A percentile compares a stretch with the other conserved stretches of the same genome.
These are phyloP conservation scores for Pichia inconspicua DNA, from an alignment of 1,139 yeast genomes.

Conservation along the genomic window DNA sequence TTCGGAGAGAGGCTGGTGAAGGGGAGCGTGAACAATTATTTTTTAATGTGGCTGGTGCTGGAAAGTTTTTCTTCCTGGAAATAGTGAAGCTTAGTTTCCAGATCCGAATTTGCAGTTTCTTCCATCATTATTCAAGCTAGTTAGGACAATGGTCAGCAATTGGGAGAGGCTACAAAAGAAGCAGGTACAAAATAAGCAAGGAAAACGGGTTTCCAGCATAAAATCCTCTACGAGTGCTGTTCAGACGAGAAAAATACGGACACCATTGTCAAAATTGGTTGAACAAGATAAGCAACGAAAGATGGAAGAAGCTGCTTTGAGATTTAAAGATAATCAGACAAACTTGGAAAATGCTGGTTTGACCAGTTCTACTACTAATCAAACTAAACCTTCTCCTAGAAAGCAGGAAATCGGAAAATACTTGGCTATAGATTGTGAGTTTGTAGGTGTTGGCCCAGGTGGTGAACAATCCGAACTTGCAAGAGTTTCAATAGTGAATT, in stretches of 20 bases:
- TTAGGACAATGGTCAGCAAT: constrained; percentile 4
- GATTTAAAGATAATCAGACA: background rate
- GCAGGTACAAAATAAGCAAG: background rate
- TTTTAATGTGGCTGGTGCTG: background rate
- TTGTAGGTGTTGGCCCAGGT: constrained; percentile 80
- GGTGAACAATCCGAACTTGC: constrained; percentile 71
- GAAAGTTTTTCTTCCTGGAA: background rate
- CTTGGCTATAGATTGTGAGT: constrained; percentile 86
- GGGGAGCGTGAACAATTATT: too few species aligned
- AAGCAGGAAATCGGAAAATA: constrained; percentile 52
- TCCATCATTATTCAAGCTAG: too few species aligned
- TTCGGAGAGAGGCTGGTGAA: too few species aligned
- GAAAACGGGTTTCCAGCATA: background rate
- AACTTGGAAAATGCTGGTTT: background rate
- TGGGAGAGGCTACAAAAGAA: constrained; percentile 12
- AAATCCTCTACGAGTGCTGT: background rate
- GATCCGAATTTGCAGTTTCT: too few species aligned
- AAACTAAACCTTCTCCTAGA: background rate
- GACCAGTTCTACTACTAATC: background rate
- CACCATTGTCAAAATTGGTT: constrained; percentile 7
- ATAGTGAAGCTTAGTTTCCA: too few species aligned
- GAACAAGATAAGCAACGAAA: background rate
- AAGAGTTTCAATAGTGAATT: constrained; percentile 80
- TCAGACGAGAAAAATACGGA: constrained; percentile 13
- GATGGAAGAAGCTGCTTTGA: background rate